Evolutionary conservation across 2,329 filamentous ascomycete genomes (phyloP).

Genomic region (Penicillium oxalicum): DNA sequence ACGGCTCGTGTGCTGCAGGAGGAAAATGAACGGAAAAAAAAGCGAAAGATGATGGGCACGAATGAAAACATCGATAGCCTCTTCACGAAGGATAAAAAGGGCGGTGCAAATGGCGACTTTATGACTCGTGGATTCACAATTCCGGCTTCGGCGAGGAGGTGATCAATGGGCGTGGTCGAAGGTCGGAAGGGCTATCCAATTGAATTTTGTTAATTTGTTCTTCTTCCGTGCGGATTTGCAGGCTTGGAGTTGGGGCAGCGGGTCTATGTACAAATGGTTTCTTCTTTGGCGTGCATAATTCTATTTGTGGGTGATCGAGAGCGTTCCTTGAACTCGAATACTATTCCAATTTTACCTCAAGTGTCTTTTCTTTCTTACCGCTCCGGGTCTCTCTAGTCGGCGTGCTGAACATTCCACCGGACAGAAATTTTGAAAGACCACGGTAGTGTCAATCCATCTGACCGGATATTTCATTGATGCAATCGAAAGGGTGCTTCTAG

Average conservation of each 20-base stretch:
- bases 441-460: not conserved
- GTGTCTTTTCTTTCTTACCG: no score
- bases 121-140: slow-evolving; percentile 55
- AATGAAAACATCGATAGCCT: slow-evolving; percentile 53
- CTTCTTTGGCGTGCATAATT: not conserved
- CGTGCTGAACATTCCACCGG: no score
- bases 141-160: slow-evolving; percentile 40
- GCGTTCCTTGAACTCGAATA: no score
- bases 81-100: slow-evolving; percentile 44
- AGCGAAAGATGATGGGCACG: slow-evolving; percentile 62
- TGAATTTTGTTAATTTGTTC: slow-evolving; percentile 1
- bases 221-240: not conserved
- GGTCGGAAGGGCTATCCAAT: no score
- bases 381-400: no score
- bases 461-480: slow-evolving; percentile 5
- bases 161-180: not conserved
- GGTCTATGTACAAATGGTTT: not conserved
- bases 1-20: slow-evolving; percentile 83
- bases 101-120: slow-evolving; percentile 46
- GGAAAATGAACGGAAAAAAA: slow-evolving; percentile 75
- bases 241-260: no score
- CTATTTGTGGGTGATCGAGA: not conserved
- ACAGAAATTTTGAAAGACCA: no score
- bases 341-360: no score
- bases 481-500: slow-evolving; percentile 16